Conservation (phyloP, 2,329 filamentous ascomycete genomes). For the Ustulina deusta region DNA sequence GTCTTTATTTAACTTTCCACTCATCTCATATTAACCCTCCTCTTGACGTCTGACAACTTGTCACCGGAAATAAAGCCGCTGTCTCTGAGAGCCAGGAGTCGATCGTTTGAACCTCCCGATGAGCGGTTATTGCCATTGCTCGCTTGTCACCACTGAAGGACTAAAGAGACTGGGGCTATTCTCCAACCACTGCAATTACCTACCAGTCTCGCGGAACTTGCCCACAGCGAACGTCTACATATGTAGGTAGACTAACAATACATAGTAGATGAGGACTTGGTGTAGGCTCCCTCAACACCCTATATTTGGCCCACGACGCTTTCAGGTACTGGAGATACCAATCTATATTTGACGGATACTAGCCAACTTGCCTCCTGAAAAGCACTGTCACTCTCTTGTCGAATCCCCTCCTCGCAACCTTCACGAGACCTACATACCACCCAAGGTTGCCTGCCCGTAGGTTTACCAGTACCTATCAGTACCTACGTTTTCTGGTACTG, state of each 20-base stretch:
- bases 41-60: neutral
- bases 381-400: slow-evolving; percentile 1
- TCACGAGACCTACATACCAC: slow-evolving; percentile 24
- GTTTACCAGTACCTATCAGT: neutral
- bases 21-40: neutral
- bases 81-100: neutral
- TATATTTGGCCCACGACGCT: slow-evolving; percentile 1
- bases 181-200: slow-evolving; percentile 10
- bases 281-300: slow-evolving; percentile 25
- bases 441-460: slow-evolving; percentile 13
- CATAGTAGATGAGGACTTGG: slow-evolving; percentile 20
- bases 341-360: slow-evolving; percentile 16
- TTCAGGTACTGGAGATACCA: slow-evolving; percentile 7
- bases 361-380: slow-evolving; percentile 14
- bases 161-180: neutral
- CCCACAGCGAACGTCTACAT: slow-evolving; percentile 21
- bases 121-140: neutral
- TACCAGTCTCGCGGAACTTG: slow-evolving; percentile 7
- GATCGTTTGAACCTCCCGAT: neutral
- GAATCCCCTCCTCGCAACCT: slow-evolving; percentile 7
- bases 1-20: slow-evolving; percentile 16
- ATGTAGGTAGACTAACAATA: slow-evolving; percentile 27
- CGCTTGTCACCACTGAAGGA: neutral
- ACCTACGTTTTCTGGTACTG: slow-evolving; percentile 11
- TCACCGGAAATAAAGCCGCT: neutral